Base-by-base conservation (phyloP, 2,329 filamentous ascomycete species). In the Fusarium vanettenii region DNA sequence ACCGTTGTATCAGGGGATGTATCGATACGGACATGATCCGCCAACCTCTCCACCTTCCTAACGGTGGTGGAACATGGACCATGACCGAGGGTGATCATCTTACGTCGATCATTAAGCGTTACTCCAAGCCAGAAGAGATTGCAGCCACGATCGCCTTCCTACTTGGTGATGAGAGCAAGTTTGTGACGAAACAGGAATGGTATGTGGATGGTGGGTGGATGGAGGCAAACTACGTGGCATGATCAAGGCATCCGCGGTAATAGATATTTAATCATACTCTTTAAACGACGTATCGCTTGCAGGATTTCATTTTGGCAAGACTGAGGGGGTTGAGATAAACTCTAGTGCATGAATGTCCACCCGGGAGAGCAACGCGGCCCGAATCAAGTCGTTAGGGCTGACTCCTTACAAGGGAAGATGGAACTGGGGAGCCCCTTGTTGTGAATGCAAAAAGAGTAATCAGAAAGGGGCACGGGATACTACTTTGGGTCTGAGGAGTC, bases 191-290 rank as follows among this genome's bases (percentile, higher is more conserved):
- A 48, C 73, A 78, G 35, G 75, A 79, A 56, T 78, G 78, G 65
- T 78, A 75, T 4, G 77, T 82, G 1, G 80, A 83, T 29, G 80
- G 81, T 13, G 79, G 81, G 0, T 81, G 76, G 76, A 74, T 77
- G 72, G 77, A 79, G 27, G 41, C 68, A 11, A 78, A 78, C 27
- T 78, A 78, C 33, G 76, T 78, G 4, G 76, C 41, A 6, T 73
- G 50, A 45, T 22, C 22, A 1, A 57, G 14, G 33, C 16, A 50
- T 11, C 5, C 10, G 22, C 6, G 4, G 16, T 25, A 60, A 59
- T 27, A 59, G 55, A 39, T n/a, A 60, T 29, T 60, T 29, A 27
- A 60, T 41, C 22, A 60, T 27, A 39, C 48, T 25, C 4, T 2
- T 41, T n/a, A 39, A 37, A 60, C n/a, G 33, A 60, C 11, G 3